Evolutionary conservation across 2,329 filamentous ascomycete species (phyloP).

Genomic region (Aciculosporium take): DNA sequence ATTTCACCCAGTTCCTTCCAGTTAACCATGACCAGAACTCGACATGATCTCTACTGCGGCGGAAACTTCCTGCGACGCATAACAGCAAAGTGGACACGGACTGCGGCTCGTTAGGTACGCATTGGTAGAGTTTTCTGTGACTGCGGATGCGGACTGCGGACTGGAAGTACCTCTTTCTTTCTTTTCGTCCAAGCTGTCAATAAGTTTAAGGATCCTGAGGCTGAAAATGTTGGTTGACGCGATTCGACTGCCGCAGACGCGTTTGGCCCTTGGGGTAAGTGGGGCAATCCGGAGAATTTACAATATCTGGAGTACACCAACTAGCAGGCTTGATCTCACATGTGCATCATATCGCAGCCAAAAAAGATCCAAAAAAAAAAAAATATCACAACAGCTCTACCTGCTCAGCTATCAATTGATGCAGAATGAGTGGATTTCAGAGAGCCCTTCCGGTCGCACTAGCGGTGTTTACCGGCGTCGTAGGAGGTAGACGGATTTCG

Average conservation of each 20-base stretch:
- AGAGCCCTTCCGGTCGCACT: slow-evolving; percentile 21
- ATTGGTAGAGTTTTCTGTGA: not conserved
- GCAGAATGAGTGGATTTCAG: slow-evolving; percentile 23
- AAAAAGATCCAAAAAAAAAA: no score
- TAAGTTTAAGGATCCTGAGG: not conserved
- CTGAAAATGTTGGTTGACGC: slow-evolving; percentile 8
- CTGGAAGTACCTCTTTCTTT: not conserved
- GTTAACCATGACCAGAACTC: slow-evolving; percentile 24
- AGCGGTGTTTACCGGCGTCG: slow-evolving; percentile 22
- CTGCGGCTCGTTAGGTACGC: not conserved
- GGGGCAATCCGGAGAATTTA: slow-evolving; percentile 1
- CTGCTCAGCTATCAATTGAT: not conserved
- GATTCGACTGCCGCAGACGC: slow-evolving; percentile 14
- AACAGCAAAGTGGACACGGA: not conserved
- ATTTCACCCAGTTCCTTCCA: slow-evolving; percentile 38
- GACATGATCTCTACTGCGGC: slow-evolving; percentile 14
- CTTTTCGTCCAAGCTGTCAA: not conserved
- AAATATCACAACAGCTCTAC: not conserved
- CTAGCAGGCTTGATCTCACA: not conserved
- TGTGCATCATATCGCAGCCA: not conserved
- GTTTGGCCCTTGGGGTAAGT: slow-evolving; percentile 9
- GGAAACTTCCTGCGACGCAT: slow-evolving; percentile 1
- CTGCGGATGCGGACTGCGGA: not conserved
- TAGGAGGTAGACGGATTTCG: slow-evolving; percentile 16
- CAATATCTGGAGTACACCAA: not conserved